These are phyloP conservation scores for Chrysosporium queenslandicum DNA, from an alignment of 2,329 filamentous ascomycete species.

Conservation along the genomic window DNA sequence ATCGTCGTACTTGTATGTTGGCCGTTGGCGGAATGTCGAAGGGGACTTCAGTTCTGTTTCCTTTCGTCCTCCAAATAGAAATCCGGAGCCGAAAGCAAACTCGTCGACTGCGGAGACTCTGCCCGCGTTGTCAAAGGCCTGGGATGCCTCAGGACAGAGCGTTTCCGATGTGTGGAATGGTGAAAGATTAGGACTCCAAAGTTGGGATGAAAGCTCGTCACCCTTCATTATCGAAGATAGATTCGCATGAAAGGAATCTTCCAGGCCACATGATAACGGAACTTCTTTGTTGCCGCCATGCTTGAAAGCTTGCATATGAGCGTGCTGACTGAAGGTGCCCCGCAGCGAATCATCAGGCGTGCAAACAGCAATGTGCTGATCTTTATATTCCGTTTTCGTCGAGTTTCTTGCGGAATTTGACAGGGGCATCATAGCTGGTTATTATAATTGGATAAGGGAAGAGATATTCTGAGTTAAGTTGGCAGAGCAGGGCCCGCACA, in stretches of 20 bases:
- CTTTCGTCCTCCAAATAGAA: conserved; percentile 20
- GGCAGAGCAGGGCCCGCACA: conserved; percentile 4
- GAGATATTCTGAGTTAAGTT: conserved; percentile 1
- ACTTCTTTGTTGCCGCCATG: conserved; percentile 40
- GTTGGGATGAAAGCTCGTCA: conserved; percentile 13
- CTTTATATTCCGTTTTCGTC: conserved; percentile 19
- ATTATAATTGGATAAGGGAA: conserved; percentile 4
- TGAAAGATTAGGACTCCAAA: conserved; percentile 28
- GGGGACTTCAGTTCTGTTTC: conserved; percentile 18
- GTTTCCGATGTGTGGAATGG: conserved; percentile 18
- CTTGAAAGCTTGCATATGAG: conserved; percentile 48
- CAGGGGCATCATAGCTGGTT: conserved; percentile 7
- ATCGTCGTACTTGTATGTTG: conserved; percentile 29
- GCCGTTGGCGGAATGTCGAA: conserved; percentile 26
- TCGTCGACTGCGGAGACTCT: conserved; percentile 11
- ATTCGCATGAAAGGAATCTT: conserved; percentile 17
- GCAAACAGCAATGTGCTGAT: conserved; percentile 20
- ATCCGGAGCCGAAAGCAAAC: conserved; percentile 14
- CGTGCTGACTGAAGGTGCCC: conserved; percentile 55
- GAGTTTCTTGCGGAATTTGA: conserved; percentile 9
- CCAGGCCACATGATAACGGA: conserved; percentile 22
- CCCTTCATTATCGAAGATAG: conserved; percentile 12
- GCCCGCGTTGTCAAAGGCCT: conserved; percentile 14
- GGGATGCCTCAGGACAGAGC: conserved; percentile 8
- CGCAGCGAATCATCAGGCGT: conserved; percentile 46